Conservation (phyloP, 2,329 filamentous ascomycete species). For the Pseudogymnoascus sp. region DNA sequence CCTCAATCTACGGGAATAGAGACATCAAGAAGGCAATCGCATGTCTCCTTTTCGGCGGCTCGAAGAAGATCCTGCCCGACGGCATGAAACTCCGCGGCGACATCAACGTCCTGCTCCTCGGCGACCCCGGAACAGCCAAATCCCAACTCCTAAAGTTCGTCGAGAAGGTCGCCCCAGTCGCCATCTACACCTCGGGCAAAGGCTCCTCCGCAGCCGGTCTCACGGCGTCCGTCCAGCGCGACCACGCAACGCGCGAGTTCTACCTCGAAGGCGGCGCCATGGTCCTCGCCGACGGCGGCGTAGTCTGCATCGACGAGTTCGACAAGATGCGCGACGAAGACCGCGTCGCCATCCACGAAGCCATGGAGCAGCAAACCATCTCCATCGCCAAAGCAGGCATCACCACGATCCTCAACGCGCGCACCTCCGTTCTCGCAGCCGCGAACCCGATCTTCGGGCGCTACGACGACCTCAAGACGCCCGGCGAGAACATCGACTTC, state of each 20-base stretch:
- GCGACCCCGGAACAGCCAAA: slow-evolving; percentile 96
- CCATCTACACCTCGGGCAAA: slow-evolving; percentile 97
- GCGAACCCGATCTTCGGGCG: slow-evolving; percentile 97
- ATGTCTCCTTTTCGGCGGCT: slow-evolving; percentile 86
- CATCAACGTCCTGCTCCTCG: slow-evolving; percentile 93
- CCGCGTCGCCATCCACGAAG: slow-evolving; percentile 95
- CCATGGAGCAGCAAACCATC: slow-evolving; percentile 99
- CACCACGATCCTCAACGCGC: slow-evolving; percentile 92
- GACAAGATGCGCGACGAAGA: slow-evolving; percentile 99
- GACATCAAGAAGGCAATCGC: slow-evolving; percentile 98
- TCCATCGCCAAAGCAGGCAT: slow-evolving; percentile 98
- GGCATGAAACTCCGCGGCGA: slow-evolving; percentile 97
- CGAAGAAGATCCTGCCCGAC: slow-evolving; percentile 94
- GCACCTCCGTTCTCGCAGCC: slow-evolving; percentile 89
- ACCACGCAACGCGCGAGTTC: slow-evolving; percentile 86
- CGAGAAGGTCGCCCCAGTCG: slow-evolving; percentile 90
- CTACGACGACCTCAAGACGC: slow-evolving; percentile 96
- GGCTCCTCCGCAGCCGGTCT: slow-evolving; percentile 95
- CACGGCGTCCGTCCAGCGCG: slow-evolving; percentile 91
- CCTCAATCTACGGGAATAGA: slow-evolving; percentile 90
- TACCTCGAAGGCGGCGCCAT: slow-evolving; percentile 97
- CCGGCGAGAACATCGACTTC: slow-evolving; percentile 98
- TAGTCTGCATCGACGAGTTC: slow-evolving; percentile 98
- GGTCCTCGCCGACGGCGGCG: slow-evolving; percentile 93
- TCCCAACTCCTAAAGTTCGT: slow-evolving; percentile 97